phyloP scores from a whole-genome alignment of 192 early-diverging fungal genomes.

The Gigaspora rosea region DNA sequence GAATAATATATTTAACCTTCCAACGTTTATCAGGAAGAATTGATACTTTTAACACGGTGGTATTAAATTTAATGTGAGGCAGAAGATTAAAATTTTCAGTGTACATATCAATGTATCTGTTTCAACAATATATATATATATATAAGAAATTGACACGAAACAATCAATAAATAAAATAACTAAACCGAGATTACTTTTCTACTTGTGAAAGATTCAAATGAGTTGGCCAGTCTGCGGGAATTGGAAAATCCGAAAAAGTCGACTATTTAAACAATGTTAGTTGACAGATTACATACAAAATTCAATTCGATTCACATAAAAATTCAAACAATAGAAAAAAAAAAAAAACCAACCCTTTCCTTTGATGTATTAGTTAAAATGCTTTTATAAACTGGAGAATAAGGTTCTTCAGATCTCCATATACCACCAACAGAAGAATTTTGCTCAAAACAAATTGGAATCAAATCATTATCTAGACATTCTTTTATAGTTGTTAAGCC shows the following conservation, averaged over 20 bases:
- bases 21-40: too few species aligned
- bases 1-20: too few species aligned
- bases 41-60: too few species aligned
- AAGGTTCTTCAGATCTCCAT: slow-evolving; percentile 55
- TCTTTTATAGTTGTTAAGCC: slow-evolving; percentile 57
- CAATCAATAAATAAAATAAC: background rate
- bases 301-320: too few species aligned
- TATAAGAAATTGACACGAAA: background rate
- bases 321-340: too few species aligned
- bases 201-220: slow-evolving; percentile 52
- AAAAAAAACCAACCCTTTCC: slow-evolving; percentile 30
- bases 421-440: slow-evolving; percentile 51
- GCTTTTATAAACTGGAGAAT: slow-evolving; percentile 58
- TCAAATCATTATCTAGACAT: slow-evolving; percentile 53
- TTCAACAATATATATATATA: too few species aligned
- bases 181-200: slow-evolving; percentile 46
- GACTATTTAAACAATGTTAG: background rate
- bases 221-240: slow-evolving; percentile 60
- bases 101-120: slow-evolving; percentile 55
- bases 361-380: slow-evolving; percentile 62
- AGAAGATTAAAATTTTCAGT: slow-evolving; percentile 54
- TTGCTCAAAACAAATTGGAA: too few species aligned
- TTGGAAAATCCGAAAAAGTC: slow-evolving; percentile 61
- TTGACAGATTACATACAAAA: too few species aligned
- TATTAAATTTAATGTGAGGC: too few species aligned